Evolutionary conservation across 352 stramenopile species (phyloP), one percentile per base, ranked within the genome.

Genomic region (Blastocystis sp.): DNA sequence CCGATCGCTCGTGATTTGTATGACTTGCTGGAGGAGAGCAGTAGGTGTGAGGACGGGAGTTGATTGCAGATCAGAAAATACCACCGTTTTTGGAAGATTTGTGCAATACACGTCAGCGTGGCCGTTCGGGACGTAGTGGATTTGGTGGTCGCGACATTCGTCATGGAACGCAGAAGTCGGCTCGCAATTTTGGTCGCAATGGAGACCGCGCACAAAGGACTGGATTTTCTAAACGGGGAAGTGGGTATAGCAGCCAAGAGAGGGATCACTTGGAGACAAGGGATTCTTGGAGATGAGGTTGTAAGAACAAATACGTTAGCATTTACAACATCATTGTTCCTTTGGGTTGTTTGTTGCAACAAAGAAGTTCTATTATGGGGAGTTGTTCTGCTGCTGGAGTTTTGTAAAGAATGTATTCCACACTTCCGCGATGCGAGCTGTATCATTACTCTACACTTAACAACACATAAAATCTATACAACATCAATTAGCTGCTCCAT

Each of bases 1-100:
- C 98, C 98, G 92, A 95, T 99, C 70, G 95, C 95, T 34, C 93
- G 95, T 50, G 97, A 99, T 87, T 94, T 99, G 59, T 95, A 97
- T 91, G 97, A 98, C 23, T 87, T 99, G 80, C 92, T 98, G 41
- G 92, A 95, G 23, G 95, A 98, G 91, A 98, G 97, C 91, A 64
- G 77, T 88, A 13, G 5, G 47, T 29, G 34, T 29, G 39, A 3
- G n/a, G 34, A 9, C 11, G 20, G 63, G 15, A 2, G 6, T 88
- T 20, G 76, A 4, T 15, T 26, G 55, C 76, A 88, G 77, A 64
- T 3, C 77, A 88, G 45, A 79, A 75, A 13, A 88, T 88, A 18
- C 77, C 77, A n/a, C 37, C 62, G 4, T 88, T 77, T 39, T 29
- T 88, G 50, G 77, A 76, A 50, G 77, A 76, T 23, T 61, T 88